Percentiles rank a stretch among this genome's conserved stretches.
Conservation (phyloP, 192 early-diverging fungal species). For the Funneliformis mosseae region DNA sequence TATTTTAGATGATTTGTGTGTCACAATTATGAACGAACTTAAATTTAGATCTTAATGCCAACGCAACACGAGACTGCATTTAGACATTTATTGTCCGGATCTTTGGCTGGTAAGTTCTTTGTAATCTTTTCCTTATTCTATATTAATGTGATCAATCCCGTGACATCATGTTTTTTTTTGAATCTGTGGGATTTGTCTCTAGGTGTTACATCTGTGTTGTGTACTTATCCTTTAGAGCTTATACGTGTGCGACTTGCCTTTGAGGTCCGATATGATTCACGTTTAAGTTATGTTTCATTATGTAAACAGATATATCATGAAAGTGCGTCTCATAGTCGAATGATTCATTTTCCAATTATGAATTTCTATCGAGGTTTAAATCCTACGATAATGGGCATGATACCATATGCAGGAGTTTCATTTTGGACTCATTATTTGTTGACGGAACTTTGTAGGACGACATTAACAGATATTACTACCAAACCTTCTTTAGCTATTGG, state of each 20-base stretch:
- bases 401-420: conserved; percentile 95
- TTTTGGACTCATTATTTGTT: conserved; percentile 88
- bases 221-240: conserved; percentile 93
- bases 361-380: conserved; percentile 96
- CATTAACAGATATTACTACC: conserved; percentile 39
- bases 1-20: too few relatives aligned
- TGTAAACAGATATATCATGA: conserved; percentile 77
- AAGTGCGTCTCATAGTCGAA: conserved; percentile 49
- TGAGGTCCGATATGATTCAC: conserved; percentile 55
- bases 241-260: conserved; percentile 94
- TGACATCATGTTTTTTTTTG: background rate
- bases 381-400: conserved; percentile 88
- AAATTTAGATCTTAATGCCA: conserved; percentile 65
- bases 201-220: conserved; percentile 86
- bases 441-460: conserved; percentile 60
- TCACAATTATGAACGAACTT: too few relatives aligned
- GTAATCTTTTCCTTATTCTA: too few relatives aligned
- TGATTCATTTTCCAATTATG: conserved; percentile 47
- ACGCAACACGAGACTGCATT: conserved; percentile 66
- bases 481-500: conserved; percentile 31
- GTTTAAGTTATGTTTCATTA: conserved; percentile 34
- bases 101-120: conserved; percentile 55
- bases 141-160: too few relatives aligned
- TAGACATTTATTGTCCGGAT: conserved; percentile 83
- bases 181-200: conserved; percentile 19